Evolutionary conservation across 1,284 basidiomycete genomes (phyloP), one percentile per base, ranked within the genome.

Genomic region (Ustilago crameri): DNA sequence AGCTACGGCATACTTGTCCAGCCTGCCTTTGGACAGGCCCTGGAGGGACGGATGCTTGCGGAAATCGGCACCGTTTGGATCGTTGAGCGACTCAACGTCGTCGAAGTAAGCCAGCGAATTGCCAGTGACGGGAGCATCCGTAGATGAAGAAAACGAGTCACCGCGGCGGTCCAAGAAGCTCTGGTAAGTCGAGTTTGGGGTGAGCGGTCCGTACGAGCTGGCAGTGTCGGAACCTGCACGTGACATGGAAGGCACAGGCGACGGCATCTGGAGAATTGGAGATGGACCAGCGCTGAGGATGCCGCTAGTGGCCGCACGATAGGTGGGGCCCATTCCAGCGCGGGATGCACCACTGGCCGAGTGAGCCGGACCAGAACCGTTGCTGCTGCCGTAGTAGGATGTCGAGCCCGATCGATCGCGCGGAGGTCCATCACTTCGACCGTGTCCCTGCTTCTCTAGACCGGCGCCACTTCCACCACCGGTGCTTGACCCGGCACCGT

Each of bases 171-270:
- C 62, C 41, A 65, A n/a, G 51, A 65, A 71, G 57, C 57, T 65
- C 22, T 71, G 68, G 43, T 65, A 61, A 40, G 57, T 30, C 51
- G 68, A 71, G 44, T 54, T 71, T 15, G 68, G 68, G 15, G 68
- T 71, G 53, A 71, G 30, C 1, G 68, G 68, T 8, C 68, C 68
- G 12, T 71, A 61, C 34, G 68, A 65, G 58, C 68, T 71, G 1
- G 68, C 68, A 5, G 62, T 53, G 20, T 71, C 68, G 4, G 68
- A 71, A 18, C 68, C 68, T 10, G 68, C 61, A 3, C 62, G 61
- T 37, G 68, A 71, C 68, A 65, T 58, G 34, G 62, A 61, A 24
- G 61, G 68, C 15, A 53, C 61, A 7, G 68, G 68, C 18, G 62
- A 71, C 14, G 68, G 68, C 56, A 71, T 58, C 38, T 37, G 54